These are phyloP conservation scores for Plasmodium adleri DNA, from an alignment of 169 alveolate genomes.

Conservation along the genomic window DNA sequence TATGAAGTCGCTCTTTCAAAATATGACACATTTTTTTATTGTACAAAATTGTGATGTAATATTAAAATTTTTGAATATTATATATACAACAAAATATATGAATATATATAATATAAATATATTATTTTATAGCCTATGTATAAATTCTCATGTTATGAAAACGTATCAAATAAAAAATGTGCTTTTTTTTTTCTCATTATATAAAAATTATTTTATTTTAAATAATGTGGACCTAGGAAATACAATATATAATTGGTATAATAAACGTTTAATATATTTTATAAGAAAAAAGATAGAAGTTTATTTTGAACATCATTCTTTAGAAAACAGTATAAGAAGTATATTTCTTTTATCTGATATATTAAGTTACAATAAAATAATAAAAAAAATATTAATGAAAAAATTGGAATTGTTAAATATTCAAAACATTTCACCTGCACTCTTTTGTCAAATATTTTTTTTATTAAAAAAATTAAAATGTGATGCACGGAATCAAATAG, in stretches of 20 bases:
- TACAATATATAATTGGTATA: constrained; percentile 51
- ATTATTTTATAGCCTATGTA: constrained; percentile 64
- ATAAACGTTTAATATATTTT: constrained; percentile 44
- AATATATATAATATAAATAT: constrained; percentile 30
- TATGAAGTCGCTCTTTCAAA: constrained; percentile 33
- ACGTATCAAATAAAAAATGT: constrained; percentile 63
- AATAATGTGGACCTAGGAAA: constrained; percentile 30
- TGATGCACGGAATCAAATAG: constrained; percentile 49
- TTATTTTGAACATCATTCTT: constrained; percentile 54
- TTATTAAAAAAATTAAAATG: constrained; percentile 60
- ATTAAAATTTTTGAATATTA: constrained; percentile 46
- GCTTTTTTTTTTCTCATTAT: constrained; percentile 50
- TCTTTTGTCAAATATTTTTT: constrained; percentile 67
- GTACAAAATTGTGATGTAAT: constrained; percentile 60
- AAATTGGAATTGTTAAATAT: constrained; percentile 49
- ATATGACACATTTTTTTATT: constrained; percentile 45
- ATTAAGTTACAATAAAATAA: constrained; percentile 57
- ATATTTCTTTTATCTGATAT: constrained; percentile 42
- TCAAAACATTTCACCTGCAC: constrained; percentile 18
- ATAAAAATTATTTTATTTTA: constrained; percentile 39
- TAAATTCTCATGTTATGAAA: constrained; percentile 45
- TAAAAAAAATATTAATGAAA: constrained; percentile 53
- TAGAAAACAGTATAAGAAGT: constrained; percentile 67
- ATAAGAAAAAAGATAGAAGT: constrained; percentile 58
- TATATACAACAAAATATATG: constrained; percentile 51